Percentiles rank a stretch among this genome's conserved stretches.
Conservation (phyloP, 176 grass and related monocot species). For the Otatea glauca region DNA sequence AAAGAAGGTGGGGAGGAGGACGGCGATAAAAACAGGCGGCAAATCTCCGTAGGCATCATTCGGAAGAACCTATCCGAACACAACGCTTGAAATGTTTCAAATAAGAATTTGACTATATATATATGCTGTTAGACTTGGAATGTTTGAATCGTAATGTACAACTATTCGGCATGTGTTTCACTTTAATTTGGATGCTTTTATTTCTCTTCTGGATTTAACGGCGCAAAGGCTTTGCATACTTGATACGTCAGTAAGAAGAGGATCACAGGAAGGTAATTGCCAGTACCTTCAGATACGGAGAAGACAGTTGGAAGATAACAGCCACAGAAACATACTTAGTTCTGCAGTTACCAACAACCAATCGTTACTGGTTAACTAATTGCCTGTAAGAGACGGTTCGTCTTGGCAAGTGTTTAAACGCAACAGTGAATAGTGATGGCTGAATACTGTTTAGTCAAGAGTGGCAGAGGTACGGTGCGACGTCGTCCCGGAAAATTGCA, state of each 20-base stretch:
- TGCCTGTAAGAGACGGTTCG: neutral
- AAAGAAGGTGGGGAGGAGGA: neutral
- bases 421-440: neutral
- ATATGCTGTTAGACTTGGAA: neutral
- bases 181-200: neutral
- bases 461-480: neutral
- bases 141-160: neutral
- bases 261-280: neutral
- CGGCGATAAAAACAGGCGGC: no score
- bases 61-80: neutral
- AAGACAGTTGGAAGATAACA: neutral
- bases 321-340: neutral
- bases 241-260: conserved; percentile 1
- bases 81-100: neutral
- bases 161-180: neutral
- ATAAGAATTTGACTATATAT: no score
- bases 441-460: neutral
- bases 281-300: neutral
- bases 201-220: neutral
- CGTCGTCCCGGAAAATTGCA: neutral
- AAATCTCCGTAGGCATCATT: no score
- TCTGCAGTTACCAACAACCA: neutral
- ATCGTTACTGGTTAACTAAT: neutral
- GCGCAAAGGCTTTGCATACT: neutral
- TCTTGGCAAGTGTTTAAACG: neutral